phyloP scores from a whole-genome alignment of 2,329 filamentous ascomycete species.

The Ceratocystis papillata region DNA sequence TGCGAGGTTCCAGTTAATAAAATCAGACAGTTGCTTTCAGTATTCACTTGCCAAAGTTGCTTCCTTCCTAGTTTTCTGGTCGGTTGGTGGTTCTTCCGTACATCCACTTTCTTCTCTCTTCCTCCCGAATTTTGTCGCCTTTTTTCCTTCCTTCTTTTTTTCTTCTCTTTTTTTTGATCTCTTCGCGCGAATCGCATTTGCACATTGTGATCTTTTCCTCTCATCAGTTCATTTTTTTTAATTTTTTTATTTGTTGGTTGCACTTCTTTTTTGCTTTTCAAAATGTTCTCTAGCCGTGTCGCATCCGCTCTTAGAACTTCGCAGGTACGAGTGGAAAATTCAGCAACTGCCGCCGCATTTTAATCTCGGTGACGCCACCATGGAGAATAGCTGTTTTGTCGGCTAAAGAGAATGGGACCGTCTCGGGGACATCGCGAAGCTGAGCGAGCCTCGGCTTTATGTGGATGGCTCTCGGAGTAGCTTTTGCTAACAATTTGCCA shows the following conservation, averaged over 20 bases:
- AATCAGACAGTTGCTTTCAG: background rate
- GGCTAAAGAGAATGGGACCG: background rate
- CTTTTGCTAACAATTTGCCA: conserved; percentile 12
- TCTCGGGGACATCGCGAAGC: conserved; percentile 19
- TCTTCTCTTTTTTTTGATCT: conserved; percentile 17
- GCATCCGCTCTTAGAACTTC: conserved; percentile 24
- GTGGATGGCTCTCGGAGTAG: conserved; percentile 15
- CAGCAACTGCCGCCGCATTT: background rate
- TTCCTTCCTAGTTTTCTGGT: conserved; percentile 12
- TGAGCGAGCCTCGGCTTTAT: conserved; percentile 25
- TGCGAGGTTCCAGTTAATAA: background rate
- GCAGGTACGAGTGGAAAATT: conserved; percentile 10
- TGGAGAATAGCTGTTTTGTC: background rate
- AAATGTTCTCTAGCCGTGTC: conserved; percentile 24
- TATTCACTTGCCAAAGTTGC: conserved; percentile 10
- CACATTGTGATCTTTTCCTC: conserved; percentile 13
- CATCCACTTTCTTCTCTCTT: conserved; percentile 24
- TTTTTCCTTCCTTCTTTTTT: conserved; percentile 17
- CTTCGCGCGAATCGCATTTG: conserved; percentile 26
- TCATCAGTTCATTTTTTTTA: conserved; percentile 4
- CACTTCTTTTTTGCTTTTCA: conserved; percentile 25
- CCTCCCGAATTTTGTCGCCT: conserved; percentile 22
- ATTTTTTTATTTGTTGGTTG: conserved; percentile 21
- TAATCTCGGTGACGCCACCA: background rate
- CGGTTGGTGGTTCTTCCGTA: conserved; percentile 11